A percentile compares a stretch with the other conserved stretches of the same genome.
These are phyloP conservation scores for Phalaenopsis equestris DNA, from an alignment of 106 monocot genomes.

Conservation along the genomic window DNA sequence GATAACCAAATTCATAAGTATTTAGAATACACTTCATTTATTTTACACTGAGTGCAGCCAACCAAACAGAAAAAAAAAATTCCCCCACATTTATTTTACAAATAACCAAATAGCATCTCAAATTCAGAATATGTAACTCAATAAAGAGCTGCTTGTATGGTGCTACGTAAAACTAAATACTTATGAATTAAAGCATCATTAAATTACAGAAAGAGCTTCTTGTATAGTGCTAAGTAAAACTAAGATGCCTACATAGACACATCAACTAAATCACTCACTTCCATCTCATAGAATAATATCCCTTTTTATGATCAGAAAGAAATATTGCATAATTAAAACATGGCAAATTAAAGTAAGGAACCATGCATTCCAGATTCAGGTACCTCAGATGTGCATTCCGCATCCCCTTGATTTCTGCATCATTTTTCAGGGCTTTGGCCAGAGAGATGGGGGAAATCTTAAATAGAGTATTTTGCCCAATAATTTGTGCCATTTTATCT, in stretches of 20 bases:
- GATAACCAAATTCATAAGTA: too few relatives aligned
- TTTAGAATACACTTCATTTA: too few relatives aligned
- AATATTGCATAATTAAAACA: neutral
- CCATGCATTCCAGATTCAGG: neutral
- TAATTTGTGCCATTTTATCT: constrained; percentile 3
- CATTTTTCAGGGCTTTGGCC: constrained; percentile 80
- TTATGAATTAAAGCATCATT: too few relatives aligned
- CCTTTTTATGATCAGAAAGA: neutral
- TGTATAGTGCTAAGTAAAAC: neutral
- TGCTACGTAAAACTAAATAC: too few relatives aligned
- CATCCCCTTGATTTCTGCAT: constrained; percentile 87
- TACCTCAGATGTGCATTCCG: constrained; percentile 83
- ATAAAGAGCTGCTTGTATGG: too few relatives aligned
- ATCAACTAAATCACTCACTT: neutral
- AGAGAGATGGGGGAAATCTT: constrained; percentile 57
- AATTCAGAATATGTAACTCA: too few relatives aligned
- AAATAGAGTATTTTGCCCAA: constrained; percentile 32
- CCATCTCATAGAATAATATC: neutral
- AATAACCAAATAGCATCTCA: too few relatives aligned
- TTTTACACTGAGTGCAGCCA: too few relatives aligned
- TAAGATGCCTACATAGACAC: neutral
- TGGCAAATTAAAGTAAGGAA: neutral
- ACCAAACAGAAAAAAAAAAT: too few relatives aligned
- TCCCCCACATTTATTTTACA: too few relatives aligned
- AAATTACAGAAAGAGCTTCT: neutral